A percentile compares a stretch with the other conserved stretches of the same genome.
These are phyloP conservation scores for Flaveria ramosissima DNA, from an alignment of 129 eudicot species.

Conservation along the genomic window DNA sequence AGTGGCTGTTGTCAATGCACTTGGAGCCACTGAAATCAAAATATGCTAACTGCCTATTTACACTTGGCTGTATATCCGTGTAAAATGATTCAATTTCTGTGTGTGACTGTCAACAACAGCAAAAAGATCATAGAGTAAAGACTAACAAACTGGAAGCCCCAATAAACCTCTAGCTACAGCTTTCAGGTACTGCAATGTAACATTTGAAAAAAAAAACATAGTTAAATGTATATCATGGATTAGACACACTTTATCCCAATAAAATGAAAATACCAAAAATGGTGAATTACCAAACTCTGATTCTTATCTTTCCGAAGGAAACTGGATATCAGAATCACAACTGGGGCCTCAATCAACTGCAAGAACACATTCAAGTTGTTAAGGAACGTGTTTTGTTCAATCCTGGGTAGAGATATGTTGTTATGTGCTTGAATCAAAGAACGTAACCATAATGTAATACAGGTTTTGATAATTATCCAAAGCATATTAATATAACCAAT, in stretches of 20 bases:
- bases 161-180: constrained; percentile 76
- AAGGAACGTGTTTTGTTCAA: neutral
- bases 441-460: neutral
- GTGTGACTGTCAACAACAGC: constrained; percentile 7
- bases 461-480: too few species aligned
- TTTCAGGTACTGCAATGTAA: constrained; percentile 60
- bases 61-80: neutral
- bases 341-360: constrained; percentile 58
- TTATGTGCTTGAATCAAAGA: neutral
- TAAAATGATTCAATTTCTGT: neutral
- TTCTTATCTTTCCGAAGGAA: constrained; percentile 46
- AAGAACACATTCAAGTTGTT: constrained; percentile 22
- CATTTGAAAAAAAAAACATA: constrained; percentile 3
- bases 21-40: constrained; percentile 57
- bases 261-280: neutral
- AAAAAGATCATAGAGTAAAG: constrained; percentile 17
- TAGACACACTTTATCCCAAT: neutral
- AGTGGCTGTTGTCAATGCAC: too few species aligned
- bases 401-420: neutral
- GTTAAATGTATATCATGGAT: neutral
- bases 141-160: constrained; percentile 74
- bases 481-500: too few species aligned
- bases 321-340: constrained; percentile 56
- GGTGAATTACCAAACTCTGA: constrained; percentile 57
- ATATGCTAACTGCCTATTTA: neutral